Percentiles rank a stretch among this genome's conserved stretches.
Evolutionary conservation across 352 stramenopile genomes (phyloP).

Genomic region (Globisporangium carolinianum): DNA sequence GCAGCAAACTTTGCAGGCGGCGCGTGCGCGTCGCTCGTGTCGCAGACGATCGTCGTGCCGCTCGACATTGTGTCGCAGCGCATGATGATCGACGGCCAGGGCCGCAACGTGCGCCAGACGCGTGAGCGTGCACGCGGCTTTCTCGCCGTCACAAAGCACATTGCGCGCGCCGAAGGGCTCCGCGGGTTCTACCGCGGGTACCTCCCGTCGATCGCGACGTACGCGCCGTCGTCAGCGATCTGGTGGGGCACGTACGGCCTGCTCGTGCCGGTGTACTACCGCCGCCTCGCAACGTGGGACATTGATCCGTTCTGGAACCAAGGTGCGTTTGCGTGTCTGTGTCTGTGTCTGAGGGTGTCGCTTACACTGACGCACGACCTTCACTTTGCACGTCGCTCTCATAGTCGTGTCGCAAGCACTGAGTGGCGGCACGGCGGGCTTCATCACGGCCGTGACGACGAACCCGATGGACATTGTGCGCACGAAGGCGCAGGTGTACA

Average conservation of each 20-base stretch:
- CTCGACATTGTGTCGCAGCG: slow-evolving; percentile 86
- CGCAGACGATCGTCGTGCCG: slow-evolving; percentile 81
- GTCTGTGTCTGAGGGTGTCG: background rate
- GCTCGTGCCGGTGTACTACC: slow-evolving; percentile 70
- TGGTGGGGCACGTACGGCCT: slow-evolving; percentile 87
- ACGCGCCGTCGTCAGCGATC: slow-evolving; percentile 78
- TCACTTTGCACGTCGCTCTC: background rate
- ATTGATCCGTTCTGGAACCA: slow-evolving; percentile 80
- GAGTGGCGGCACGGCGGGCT: slow-evolving; percentile 64
- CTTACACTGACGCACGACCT: background rate
- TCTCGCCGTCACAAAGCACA: slow-evolving; percentile 45
- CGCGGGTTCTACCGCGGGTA: slow-evolving; percentile 83
- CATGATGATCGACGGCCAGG: slow-evolving; percentile 86
- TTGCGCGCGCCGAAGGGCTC: slow-evolving; percentile 60
- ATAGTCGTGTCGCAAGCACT: slow-evolving; percentile 69
- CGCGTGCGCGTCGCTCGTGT: slow-evolving; percentile 70
- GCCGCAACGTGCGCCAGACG: slow-evolving; percentile 48
- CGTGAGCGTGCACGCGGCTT: slow-evolving; percentile 53
- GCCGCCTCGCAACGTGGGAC: slow-evolving; percentile 40
- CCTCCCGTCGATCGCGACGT: slow-evolving; percentile 78
- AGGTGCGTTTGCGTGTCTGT: slow-evolving; percentile 21
- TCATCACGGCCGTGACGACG: slow-evolving; percentile 74
- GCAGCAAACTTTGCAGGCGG: slow-evolving; percentile 71
- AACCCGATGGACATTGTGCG: slow-evolving; percentile 89
- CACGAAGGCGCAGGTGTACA: slow-evolving; percentile 81